Evolutionary conservation across 805 yeast species (phyloP), one percentile per base, ranked within the genome.

Genomic region (Wickerhamomyces hampshirensis): DNA sequence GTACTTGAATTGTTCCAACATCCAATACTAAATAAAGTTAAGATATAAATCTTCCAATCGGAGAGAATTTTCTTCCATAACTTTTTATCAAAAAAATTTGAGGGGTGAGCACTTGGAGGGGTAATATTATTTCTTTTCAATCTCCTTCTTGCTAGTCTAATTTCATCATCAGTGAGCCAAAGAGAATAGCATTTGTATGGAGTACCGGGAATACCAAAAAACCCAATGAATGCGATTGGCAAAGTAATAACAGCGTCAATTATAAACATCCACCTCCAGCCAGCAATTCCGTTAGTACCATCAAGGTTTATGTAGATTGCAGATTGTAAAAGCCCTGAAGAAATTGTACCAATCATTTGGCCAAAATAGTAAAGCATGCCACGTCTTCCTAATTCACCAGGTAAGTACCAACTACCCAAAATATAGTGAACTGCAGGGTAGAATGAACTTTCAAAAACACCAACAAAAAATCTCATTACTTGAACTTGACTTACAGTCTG

Each of bases 201-300:
- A 15, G 84, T 80, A 34, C 87, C 88, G 10, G 88, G 88, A 40
- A 79, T 54, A n/a, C 27, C 16, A 26, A 41, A 41, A 16, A 44
- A 16, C 11, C n/a, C n/a, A n/a, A n/a, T n/a, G n/a, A n/a, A n/a
- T n/a, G n/a, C 15, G 28, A 28, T 32, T 19, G 30, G 34, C 5
- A 5, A 82, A 74, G 42, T 29, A 33, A 82, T 68, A 37, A 78
- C 59, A 17, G 84, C 81, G 55, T 80, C 84, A 37, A 80, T 67
- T 33, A 79, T 68, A 48, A 75, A 76, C 59, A 77, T 69, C 86
- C 85, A 80, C 55, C 77, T 69, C 86, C 86, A 80, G 15, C 77
- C 73, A 5, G 68, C 65, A 18, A 69, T 50, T 3, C 79, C 80
- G 29, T 56, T 55, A 6, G 55, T 61, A 33, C 72, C 74, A 35